A percentile compares a stretch with the other conserved stretches of the same genome.
Evolutionary conservation across 2,329 filamentous ascomycete species (phyloP).

Genomic region (Hypoxylon sp.): DNA sequence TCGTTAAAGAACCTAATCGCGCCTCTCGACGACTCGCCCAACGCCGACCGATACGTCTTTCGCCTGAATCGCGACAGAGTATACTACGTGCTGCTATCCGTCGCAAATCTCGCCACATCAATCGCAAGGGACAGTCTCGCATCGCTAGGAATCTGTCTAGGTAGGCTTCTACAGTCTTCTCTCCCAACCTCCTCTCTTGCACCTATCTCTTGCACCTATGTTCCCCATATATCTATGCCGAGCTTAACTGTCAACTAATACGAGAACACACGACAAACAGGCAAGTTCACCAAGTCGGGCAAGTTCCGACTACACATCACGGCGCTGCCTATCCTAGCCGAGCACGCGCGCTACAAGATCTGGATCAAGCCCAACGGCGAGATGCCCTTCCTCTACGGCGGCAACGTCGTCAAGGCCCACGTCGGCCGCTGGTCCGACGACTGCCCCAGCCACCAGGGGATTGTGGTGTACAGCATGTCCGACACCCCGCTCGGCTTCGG

Average conservation of each 20-base stretch:
- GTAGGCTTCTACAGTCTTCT: conserved; percentile 51
- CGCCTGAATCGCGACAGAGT: conserved; percentile 77
- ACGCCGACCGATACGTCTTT: conserved; percentile 85
- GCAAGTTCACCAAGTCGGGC: conserved; percentile 95
- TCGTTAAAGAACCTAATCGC: conserved; percentile 88
- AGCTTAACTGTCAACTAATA: conserved; percentile 15
- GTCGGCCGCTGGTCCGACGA: conserved; percentile 64
- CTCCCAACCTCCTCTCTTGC: neutral
- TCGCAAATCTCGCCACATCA: conserved; percentile 91
- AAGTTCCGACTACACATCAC: conserved; percentile 97
- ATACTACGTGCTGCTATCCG: conserved; percentile 90
- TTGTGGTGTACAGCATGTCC: conserved; percentile 91
- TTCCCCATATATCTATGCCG: neutral
- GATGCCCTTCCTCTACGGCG: conserved; percentile 97
- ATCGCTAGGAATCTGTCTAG: conserved; percentile 87
- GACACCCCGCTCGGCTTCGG: conserved; percentile 96
- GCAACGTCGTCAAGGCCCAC: conserved; percentile 78
- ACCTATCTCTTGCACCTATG: neutral
- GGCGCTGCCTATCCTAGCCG: conserved; percentile 84
- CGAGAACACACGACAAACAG: conserved; percentile 59
- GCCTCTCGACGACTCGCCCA: conserved; percentile 73
- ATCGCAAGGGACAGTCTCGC: conserved; percentile 85
- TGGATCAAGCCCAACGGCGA: conserved; percentile 97
- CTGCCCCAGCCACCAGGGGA: conserved; percentile 91
- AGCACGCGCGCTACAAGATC: conserved; percentile 94